A percentile compares a stretch with the other conserved stretches of the same genome.
phyloP scores from a whole-genome alignment of 2,329 filamentous ascomycete genomes.

The Calonectria honghensis region DNA sequence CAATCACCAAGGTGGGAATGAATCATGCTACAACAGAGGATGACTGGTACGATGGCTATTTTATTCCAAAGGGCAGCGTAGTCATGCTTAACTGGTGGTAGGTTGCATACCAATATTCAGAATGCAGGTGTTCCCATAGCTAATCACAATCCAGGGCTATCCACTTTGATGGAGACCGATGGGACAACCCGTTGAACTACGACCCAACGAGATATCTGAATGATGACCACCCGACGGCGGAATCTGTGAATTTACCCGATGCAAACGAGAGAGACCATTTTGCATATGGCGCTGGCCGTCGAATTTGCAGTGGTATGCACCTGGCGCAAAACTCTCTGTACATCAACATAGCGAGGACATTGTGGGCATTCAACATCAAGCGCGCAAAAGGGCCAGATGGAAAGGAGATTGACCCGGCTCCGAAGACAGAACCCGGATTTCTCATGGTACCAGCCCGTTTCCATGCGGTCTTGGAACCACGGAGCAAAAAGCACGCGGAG shows the following conservation, averaged over 20 bases:
- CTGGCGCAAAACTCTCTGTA: constrained; percentile 43
- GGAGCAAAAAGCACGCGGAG: constrained; percentile 26
- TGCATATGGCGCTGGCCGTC: constrained; percentile 40
- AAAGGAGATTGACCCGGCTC: constrained; percentile 30
- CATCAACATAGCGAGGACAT: constrained; percentile 39
- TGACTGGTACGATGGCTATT: constrained; percentile 42
- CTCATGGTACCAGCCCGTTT: constrained; percentile 40
- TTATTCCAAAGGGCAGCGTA: constrained; percentile 44
- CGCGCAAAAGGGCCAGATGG: constrained; percentile 32
- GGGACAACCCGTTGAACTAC: constrained; percentile 32
- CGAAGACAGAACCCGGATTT: constrained; percentile 41
- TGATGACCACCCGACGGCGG: constrained; percentile 23
- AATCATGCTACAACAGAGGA: constrained; percentile 42
- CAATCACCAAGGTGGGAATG: constrained; percentile 51
- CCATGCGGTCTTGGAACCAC: constrained; percentile 8
- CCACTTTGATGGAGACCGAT: constrained; percentile 40
- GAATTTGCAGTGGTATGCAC: constrained; percentile 44
- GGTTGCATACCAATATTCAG: neutral
- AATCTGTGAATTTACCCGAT: constrained; percentile 32
- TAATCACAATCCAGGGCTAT: constrained; percentile 35
- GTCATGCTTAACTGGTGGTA: constrained; percentile 45
- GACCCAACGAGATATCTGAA: constrained; percentile 40
- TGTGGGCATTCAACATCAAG: constrained; percentile 44
- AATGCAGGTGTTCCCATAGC: neutral
- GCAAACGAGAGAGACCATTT: constrained; percentile 43